Evolutionary conservation across 441 rosid species (phyloP), one percentile per base, ranked within the genome.

Genomic region (Bocquillonia castaneifolia): DNA sequence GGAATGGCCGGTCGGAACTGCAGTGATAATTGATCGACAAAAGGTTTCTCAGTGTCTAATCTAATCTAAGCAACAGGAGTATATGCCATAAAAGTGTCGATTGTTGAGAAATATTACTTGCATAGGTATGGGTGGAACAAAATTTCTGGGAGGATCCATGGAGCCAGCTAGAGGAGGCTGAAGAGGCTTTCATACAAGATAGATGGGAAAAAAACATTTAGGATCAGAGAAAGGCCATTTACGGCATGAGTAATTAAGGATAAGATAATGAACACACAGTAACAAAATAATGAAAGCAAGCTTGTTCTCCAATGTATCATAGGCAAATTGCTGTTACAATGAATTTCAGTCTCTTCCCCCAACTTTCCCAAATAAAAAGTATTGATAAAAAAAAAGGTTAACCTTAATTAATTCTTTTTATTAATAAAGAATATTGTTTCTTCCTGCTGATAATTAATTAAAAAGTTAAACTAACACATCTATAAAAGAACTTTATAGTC

Each of bases 1-100:
- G 86, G 93, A 78, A 81, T 79, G 63, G 72, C 75, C 53, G 88
- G 85, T 66, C 86, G 88, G 66, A 83, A 83, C 96, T 88, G 84
- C 77, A 78, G 52, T 18, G 69, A 66, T 29, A 58, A 60, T 63
- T 45, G 15, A 54, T 51, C 2, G 40, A 23, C 48, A 59, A 66
- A 10, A 6, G 10, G 53, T 65, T 60, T 64, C 63, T 52, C 23
- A n/a, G 60, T 44, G 59, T 51, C 66, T 62, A 26, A 47, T 57
- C 66, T 62, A 26, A 47, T 57, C 37, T 25, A 70, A 66, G 40
- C 36, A 36, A 67, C 59, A 36, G 45, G 32, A 64, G 31, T 32
- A 52, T 50, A 45, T 45, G 25, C 20, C 29, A 57, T 36, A 66
- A 29, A 40, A 64, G 68, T 28, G 64, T 37, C 44, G 39, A 69